A percentile compares a stretch with the other conserved stretches of the same genome.
Evolutionary conservation across 768 basidiomycete species (phyloP).

Genomic region (Phallus indusiatus): DNA sequence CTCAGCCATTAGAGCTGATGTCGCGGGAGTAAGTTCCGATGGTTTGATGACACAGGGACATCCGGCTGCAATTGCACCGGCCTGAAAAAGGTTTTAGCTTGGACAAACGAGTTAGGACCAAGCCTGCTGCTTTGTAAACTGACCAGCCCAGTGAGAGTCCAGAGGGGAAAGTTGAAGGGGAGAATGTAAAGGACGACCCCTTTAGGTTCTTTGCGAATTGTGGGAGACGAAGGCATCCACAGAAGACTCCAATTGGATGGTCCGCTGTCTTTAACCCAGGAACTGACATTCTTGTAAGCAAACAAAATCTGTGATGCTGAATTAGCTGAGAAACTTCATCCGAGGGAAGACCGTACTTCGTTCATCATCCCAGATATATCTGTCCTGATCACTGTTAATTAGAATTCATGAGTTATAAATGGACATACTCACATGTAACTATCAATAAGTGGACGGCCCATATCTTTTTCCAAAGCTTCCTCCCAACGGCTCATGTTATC

Average conservation of each 20-base stretch:
- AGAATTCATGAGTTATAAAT: slow-evolving; percentile 4
- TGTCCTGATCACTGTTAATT: slow-evolving; percentile 17
- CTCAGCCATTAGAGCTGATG: slow-evolving; percentile 16
- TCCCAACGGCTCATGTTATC: slow-evolving; percentile 60
- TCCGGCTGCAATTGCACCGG: slow-evolving; percentile 27
- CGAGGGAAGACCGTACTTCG: slow-evolving; percentile 15
- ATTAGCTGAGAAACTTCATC: slow-evolving; percentile 1
- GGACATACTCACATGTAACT: slow-evolving; percentile 36
- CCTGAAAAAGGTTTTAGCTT: slow-evolving; percentile 7
- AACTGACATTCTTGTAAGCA: slow-evolving; percentile 55
- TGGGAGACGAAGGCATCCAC: slow-evolving; percentile 44
- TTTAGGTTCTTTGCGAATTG: slow-evolving; percentile 66
- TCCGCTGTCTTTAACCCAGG: slow-evolving; percentile 60
- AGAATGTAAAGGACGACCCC: slow-evolving; percentile 58
- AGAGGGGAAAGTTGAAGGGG: slow-evolving; percentile 49
- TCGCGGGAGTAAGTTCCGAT: slow-evolving; percentile 20
- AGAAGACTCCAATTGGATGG: slow-evolving; percentile 43
- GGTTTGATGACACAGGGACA: slow-evolving; percentile 23
- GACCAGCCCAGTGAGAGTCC: slow-evolving; percentile 39
- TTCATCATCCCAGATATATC: slow-evolving; percentile 5
- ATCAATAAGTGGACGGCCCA: slow-evolving; percentile 57
- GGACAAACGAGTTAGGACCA: neutral
- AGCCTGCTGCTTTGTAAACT: slow-evolving; percentile 17
- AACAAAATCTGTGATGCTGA: slow-evolving; percentile 31
- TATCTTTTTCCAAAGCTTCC: slow-evolving; percentile 48